Conservation (phyloP, 176 grass and related monocot genomes). For the Lolium multiflorum region DNA sequence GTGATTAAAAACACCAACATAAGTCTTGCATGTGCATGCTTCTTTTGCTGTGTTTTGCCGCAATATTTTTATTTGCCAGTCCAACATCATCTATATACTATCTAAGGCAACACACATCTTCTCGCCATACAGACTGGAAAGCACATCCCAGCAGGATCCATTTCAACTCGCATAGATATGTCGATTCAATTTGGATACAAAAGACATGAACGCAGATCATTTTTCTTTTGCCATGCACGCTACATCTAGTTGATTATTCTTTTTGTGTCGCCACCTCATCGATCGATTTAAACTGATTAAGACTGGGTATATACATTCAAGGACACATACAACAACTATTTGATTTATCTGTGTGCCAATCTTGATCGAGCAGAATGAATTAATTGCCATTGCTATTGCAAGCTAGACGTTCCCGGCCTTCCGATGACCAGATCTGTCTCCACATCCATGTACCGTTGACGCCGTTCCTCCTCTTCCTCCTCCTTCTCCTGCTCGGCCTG, state of each 20-base stretch:
- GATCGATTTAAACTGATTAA: not conserved
- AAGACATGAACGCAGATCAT: not conserved
- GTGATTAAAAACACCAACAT: not conserved
- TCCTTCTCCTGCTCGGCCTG: not conserved
- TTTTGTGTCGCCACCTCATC: not conserved
- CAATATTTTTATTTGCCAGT: too few species aligned
- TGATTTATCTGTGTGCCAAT: not conserved
- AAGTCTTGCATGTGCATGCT: not conserved
- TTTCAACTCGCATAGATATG: not conserved
- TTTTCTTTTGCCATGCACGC: not conserved
- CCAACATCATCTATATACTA: too few species aligned
- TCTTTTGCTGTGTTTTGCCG: too few species aligned
- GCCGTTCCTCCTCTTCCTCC: not conserved
- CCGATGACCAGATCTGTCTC: slow-evolving; percentile 84
- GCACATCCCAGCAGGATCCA: not conserved
- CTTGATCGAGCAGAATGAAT: not conserved
- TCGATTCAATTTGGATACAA: not conserved
- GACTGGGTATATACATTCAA: slow-evolving; percentile 21
- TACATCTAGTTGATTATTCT: not conserved
- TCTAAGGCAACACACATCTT: not conserved
- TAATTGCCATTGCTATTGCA: not conserved
- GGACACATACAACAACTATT: not conserved
- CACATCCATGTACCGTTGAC: slow-evolving; percentile 42
- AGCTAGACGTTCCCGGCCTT: slow-evolving; percentile 34
- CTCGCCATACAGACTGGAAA: too few species aligned